A percentile compares a stretch with the other conserved stretches of the same genome.
phyloP scores from a whole-genome alignment of 2,329 filamentous ascomycete species.

The Pseudogymnoascus sp. region DNA sequence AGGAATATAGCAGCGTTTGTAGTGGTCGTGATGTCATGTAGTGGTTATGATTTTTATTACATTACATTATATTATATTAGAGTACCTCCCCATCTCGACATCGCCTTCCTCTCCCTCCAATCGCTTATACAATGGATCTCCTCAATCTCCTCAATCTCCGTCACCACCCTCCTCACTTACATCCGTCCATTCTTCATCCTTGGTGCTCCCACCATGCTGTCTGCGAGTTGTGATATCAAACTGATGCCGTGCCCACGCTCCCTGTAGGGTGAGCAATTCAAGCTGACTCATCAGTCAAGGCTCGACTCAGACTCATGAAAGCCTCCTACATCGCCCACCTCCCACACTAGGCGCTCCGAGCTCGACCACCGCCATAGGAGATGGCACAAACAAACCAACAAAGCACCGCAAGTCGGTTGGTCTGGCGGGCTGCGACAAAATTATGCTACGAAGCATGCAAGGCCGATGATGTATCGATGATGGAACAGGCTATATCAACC shows the following conservation, averaged over 20 bases:
- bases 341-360: not conserved
- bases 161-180: not conserved
- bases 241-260: not conserved
- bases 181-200: not conserved
- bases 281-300: no score
- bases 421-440: not conserved
- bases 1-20: no score
- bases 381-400: not conserved
- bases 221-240: not conserved
- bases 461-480: constrained; percentile 11
- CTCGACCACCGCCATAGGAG: not conserved
- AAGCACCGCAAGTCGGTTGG: not conserved
- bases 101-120: no score
- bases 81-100: no score
- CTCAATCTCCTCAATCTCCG: not conserved
- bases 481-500: not conserved
- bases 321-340: not conserved
- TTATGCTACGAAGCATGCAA: constrained; percentile 4
- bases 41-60: no score
- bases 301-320: no score
- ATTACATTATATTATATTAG: no score
- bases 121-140: no score
- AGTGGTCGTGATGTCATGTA: no score
- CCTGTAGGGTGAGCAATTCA: no score
- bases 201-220: not conserved